These are phyloP conservation scores for Blastobotrys niveus DNA, from an alignment of 1,139 yeast species.

Conservation along the genomic window DNA sequence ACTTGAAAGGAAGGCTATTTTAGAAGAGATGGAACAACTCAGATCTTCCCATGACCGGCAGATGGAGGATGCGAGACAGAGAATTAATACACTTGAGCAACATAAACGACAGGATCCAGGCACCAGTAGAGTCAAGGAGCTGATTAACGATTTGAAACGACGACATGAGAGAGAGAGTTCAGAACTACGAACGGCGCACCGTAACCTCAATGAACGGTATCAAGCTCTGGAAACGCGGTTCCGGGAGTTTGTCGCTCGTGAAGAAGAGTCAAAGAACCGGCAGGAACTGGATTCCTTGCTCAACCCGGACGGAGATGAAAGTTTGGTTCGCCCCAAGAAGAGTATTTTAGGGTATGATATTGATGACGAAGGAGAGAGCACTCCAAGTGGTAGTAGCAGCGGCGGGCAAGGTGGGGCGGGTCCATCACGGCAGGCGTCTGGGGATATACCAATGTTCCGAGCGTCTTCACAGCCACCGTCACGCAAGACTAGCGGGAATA, in stretches of 20 bases:
- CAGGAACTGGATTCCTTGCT: slow-evolving; percentile 6
- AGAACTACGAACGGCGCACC: slow-evolving; percentile 24
- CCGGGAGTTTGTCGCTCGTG: slow-evolving; percentile 14
- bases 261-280: slow-evolving; percentile 14
- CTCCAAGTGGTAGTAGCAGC: background rate
- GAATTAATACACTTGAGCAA: slow-evolving; percentile 16
- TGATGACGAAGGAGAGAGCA: background rate
- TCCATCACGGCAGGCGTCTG: background rate
- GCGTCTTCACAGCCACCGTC: background rate
- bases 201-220: slow-evolving; percentile 24
- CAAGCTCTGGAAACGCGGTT: slow-evolving; percentile 20
- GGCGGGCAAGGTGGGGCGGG: background rate
- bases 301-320: slow-evolving; percentile 10
- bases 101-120: slow-evolving; percentile 10
- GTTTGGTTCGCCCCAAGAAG: slow-evolving; percentile 8
- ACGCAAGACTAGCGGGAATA: slow-evolving; percentile 12
- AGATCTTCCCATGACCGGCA: slow-evolving; percentile 15
- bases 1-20: slow-evolving; percentile 15
- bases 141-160: slow-evolving; percentile 19
- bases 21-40: slow-evolving; percentile 14
- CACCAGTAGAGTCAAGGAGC: slow-evolving; percentile 16
- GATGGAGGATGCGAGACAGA: slow-evolving; percentile 20
- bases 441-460: background rate
- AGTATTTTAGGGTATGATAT: slow-evolving; percentile 12
- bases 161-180: slow-evolving; percentile 22